A percentile compares a stretch with the other conserved stretches of the same genome.
phyloP scores from a whole-genome alignment of 495 filamentous ascomycete genomes.

The Daldinia caldariorum region DNA sequence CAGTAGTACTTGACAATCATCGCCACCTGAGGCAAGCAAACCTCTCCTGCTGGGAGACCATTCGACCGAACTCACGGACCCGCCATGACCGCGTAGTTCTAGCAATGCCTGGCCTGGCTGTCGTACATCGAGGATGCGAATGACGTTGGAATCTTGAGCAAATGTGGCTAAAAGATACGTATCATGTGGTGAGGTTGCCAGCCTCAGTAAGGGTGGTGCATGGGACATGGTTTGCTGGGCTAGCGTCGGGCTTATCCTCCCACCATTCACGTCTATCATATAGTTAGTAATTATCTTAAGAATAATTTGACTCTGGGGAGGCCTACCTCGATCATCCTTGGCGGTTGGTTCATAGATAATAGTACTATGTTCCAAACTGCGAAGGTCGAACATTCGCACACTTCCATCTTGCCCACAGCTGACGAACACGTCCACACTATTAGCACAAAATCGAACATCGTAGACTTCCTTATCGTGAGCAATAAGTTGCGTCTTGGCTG shows the following conservation, averaged over 20 bases:
- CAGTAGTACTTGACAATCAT: constrained; percentile 88
- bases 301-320: not conserved
- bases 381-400: constrained; percentile 97
- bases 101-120: constrained; percentile 95
- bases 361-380: constrained; percentile 96
- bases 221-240: constrained; percentile 79
- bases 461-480: constrained; percentile 99
- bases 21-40: constrained; percentile 88
- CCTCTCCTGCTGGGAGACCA: constrained; percentile 92
- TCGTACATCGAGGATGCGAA: constrained; percentile 95
- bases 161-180: constrained; percentile 96
- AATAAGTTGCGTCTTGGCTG: constrained; percentile 97
- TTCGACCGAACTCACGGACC: constrained; percentile 89
- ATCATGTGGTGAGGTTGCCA: constrained; percentile 95
- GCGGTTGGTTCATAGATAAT: constrained; percentile 98
- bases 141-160: constrained; percentile 88
- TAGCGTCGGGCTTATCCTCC: constrained; percentile 68
- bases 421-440: constrained; percentile 96
- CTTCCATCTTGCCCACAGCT: constrained; percentile 98
- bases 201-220: constrained; percentile 84
- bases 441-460: constrained; percentile 96
- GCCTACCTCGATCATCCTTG: constrained; percentile 86
- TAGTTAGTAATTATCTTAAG: constrained; percentile 32
- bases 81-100: constrained; percentile 91
- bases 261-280: constrained; percentile 55